Percentiles rank a stretch among this genome's conserved stretches.
Evolutionary conservation across 352 stramenopile genomes (phyloP).

Genomic region (Globisporangium sylvaticum): DNA sequence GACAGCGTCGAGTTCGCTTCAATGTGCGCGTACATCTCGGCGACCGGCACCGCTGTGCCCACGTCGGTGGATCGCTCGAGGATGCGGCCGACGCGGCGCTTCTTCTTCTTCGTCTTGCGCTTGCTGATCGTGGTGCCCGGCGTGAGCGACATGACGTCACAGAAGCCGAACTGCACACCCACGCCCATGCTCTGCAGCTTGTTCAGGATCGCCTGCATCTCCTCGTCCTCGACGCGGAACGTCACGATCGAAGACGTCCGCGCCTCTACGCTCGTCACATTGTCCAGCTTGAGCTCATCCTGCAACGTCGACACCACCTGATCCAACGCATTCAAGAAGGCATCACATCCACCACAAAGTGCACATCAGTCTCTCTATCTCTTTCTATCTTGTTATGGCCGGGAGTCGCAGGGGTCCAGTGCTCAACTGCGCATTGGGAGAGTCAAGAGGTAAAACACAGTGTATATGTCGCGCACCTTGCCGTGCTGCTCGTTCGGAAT

Average conservation of each 20-base stretch:
- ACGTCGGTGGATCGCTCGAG: constrained; percentile 77
- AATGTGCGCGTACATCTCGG: constrained; percentile 86
- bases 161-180: constrained; percentile 83
- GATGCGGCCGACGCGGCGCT: constrained; percentile 59
- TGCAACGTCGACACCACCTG: constrained; percentile 77
- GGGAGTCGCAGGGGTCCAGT: background rate
- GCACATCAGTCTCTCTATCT: background rate
- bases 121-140: constrained; percentile 77
- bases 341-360: background rate
- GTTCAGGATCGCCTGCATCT: constrained; percentile 84
- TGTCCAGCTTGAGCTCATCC: constrained; percentile 80
- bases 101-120: constrained; percentile 42
- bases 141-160: constrained; percentile 86
- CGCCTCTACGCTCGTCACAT: constrained; percentile 80
- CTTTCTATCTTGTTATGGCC: background rate
- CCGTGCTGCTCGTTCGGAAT: constrained; percentile 80
- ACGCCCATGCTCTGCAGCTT: constrained; percentile 78
- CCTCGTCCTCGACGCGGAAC: constrained; percentile 79
- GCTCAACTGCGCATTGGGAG: background rate
- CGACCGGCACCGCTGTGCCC: constrained; percentile 77
- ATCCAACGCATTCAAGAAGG: background rate
- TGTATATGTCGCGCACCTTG: no score
- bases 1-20: constrained; percentile 80
- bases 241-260: constrained; percentile 85
- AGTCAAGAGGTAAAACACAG: no score